Percentiles rank a stretch among this genome's conserved stretches.
Conservation (phyloP, 192 early-diverging fungal species). For the Chytriomyces sp. region DNA sequence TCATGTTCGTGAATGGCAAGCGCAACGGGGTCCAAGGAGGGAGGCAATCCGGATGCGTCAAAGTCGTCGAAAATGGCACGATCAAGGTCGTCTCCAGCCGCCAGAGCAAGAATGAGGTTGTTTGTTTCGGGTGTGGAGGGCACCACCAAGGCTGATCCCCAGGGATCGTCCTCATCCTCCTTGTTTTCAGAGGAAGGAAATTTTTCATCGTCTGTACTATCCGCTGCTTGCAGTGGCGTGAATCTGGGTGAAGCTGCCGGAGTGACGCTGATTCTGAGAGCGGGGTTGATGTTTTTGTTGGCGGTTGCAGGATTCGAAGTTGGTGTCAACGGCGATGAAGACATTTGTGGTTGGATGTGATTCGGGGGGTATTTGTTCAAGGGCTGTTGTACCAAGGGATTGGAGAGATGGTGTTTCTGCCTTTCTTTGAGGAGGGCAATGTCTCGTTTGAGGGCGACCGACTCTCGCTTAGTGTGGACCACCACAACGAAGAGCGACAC, state of each 20-base stretch:
- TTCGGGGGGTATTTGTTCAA: not conserved
- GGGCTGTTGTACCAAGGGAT: not conserved
- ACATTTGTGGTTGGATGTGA: not conserved
- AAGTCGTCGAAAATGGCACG: not conserved
- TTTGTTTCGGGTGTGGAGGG: slow-evolving; percentile 21
- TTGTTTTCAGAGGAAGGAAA: not conserved
- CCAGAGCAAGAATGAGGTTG: slow-evolving; percentile 11
- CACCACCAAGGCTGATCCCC: not conserved
- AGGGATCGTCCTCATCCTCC: not conserved
- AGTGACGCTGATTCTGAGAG: not conserved
- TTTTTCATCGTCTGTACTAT: too few species aligned
- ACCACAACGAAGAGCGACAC: slow-evolving; percentile 8
- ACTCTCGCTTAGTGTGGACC: slow-evolving; percentile 14
- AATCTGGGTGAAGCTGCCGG: not conserved
- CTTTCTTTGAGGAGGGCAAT: not conserved
- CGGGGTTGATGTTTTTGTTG: not conserved
- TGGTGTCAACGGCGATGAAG: not conserved
- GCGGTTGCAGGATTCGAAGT: not conserved
- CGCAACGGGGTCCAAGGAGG: too few species aligned
- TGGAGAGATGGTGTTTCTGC: not conserved
- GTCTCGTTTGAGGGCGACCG: not conserved
- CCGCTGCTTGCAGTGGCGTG: too few species aligned
- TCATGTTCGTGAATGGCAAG: not conserved
- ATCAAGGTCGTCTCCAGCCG: not conserved
- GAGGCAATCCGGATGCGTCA: not conserved